Evolutionary conservation across 2,329 filamentous ascomycete species (phyloP), one percentile per base, ranked within the genome.

Genomic region (Huntiella savannae): DNA sequence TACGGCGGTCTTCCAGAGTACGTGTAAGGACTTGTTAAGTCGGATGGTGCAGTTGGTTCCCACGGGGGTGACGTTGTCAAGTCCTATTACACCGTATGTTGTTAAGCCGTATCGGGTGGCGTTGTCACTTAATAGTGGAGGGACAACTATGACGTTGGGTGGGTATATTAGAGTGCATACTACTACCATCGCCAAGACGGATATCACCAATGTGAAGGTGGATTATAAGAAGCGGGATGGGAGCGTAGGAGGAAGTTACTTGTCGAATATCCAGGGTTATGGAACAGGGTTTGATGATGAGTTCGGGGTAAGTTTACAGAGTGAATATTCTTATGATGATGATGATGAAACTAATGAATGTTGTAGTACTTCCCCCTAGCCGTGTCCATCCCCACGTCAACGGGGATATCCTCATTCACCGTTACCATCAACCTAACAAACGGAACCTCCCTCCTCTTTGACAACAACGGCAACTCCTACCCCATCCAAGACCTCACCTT

Each of bases 31-130:
- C 3, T 63, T 77, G 13, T 58, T 77, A 35, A 69, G 73, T 54
- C 70, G 68, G 55, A 70, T 78, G 73, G 73, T 77, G 49, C 70
- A 79, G n/a, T 63, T 67, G 3, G 72, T 77, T 0, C 73, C 73
- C 2, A 54, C 58, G 2, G 62, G 61, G 3, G 68, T 74, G 3
- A 60, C 59, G 1, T 63, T 78, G 3, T 66, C 67, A 0, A 67
- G 68, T 42, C 62, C 68, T 2, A 66, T 77, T 47, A 57, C 59
- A 7, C 70, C 73, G 0, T 78, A 77, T 56, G 64, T 64, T 12
- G 65, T 77, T 53, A 79, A 78, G 60, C 74, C 74, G 3, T 68
- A 71, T 44, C 62, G 65, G 43, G 57, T 77, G 53, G 70, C 75
- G 54, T 63, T 78, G 34, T 67, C 67, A 0, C 60, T 78, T 12